These are phyloP conservation scores for Chaetomium cochliodes DNA, from an alignment of 495 filamentous ascomycete genomes.

Conservation along the genomic window DNA sequence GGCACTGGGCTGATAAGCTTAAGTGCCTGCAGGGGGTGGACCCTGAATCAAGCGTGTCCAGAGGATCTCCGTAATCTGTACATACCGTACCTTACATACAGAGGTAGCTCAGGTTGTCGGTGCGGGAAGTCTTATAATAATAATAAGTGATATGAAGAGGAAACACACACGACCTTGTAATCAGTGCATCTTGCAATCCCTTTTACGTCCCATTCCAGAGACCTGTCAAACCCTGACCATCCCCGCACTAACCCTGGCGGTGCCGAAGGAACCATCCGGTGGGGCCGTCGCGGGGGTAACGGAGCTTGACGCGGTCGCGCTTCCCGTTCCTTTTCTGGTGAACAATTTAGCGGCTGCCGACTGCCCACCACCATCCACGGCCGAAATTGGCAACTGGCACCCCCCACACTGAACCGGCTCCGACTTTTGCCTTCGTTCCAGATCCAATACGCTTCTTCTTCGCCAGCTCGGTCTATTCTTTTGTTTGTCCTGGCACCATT, in stretches of 20 bases:
- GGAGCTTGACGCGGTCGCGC: conserved; percentile 36
- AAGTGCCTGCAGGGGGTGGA: conserved; percentile 10
- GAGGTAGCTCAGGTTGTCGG: too few species aligned
- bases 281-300: conserved; percentile 37
- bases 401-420: conserved; percentile 1
- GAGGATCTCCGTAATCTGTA: too few species aligned
- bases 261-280: background rate
- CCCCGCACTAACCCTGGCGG: conserved; percentile 15
- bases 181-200: too few species aligned
- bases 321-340: conserved; percentile 20
- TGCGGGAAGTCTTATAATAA: too few species aligned
- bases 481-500: background rate
- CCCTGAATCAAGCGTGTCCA: too few species aligned
- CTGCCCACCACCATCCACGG: background rate
- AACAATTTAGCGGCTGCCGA: conserved; percentile 9
- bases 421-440: background rate
- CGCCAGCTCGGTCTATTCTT: background rate
- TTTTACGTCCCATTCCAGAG: background rate
- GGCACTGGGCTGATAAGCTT: conserved; percentile 8
- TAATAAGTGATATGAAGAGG: too few species aligned
- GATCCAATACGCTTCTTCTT: background rate
- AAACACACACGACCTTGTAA: too few species aligned
- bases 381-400: conserved; percentile 1
- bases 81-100: too few species aligned
- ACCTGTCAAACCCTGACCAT: background rate